These are phyloP conservation scores for Carex kokanica DNA, from an alignment of 176 grass and related monocot species.

Conservation along the genomic window DNA sequence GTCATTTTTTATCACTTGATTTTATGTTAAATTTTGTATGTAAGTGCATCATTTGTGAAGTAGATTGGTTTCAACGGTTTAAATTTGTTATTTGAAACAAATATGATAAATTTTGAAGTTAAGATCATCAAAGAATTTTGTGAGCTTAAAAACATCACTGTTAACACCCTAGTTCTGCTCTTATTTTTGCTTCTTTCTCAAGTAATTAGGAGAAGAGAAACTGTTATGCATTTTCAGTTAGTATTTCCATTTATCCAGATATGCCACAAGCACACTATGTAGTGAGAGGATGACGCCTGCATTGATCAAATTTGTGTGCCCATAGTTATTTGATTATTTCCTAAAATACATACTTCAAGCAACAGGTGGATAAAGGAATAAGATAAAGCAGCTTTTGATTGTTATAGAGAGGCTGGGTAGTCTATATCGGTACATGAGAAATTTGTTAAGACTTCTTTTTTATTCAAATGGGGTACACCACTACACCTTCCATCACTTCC, in stretches of 20 bases:
- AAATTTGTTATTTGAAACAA: no score
- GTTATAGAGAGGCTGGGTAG: not conserved
- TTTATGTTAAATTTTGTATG: no score
- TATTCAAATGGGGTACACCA: slow-evolving; percentile 1
- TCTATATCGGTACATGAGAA: not conserved
- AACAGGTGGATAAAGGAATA: not conserved
- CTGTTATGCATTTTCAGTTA: not conserved
- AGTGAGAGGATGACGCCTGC: not conserved
- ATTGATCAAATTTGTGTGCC: not conserved
- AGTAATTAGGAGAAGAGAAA: not conserved
- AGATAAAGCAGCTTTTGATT: not conserved
- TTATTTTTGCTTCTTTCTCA: not conserved
- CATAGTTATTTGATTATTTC: not conserved
- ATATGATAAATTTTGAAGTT: no score
- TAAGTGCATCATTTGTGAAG: no score
- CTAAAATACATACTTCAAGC: not conserved
- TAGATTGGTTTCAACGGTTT: no score
- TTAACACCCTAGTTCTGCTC: no score
- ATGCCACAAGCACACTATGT: not conserved
- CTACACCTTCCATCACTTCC: not conserved
- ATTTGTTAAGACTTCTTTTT: not conserved
- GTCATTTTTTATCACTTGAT: no score
- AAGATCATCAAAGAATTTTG: no score
- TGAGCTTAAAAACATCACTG: no score
- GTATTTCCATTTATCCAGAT: not conserved